Base-by-base conservation (phyloP, 1,284 basidiomycete species). In the Ustilago crameri region DNA sequence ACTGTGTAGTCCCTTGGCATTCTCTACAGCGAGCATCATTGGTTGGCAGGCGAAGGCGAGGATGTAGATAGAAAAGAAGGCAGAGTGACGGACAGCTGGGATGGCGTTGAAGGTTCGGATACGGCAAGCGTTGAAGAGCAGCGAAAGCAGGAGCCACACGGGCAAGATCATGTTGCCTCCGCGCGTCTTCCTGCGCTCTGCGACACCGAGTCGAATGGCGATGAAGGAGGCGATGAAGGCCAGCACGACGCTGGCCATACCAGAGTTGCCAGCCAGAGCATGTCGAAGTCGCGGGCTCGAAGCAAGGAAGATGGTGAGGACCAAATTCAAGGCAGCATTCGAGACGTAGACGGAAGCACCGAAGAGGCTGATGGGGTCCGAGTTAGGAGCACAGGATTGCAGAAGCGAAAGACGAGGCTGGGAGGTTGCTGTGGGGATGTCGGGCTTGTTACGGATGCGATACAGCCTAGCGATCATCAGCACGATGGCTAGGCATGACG, bases 61-160 rank as follows among this genome's bases (percentile, higher is more conserved):
- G 14, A 69, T 40, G n/a, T 60, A 68, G 42, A 76, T 26, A 38
- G 51, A 58, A 53, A 72, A 72, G 58, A 67, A 75, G 23, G 64
- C 32, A 15, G 61, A 42, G 48, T 54, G 47, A 3, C 60, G 53
- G 26, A 66, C 44, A 8, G 54, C 26, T 4, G 68, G 44, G 17
- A 77, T 56, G 2, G 49, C 55, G 32, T 63, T 56, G 50, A 68
- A 75, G 45, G 75, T 68, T 17, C 75, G 64, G 7, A 74, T 58
- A 37, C 74, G 62, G 34, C 65, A 64, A 23, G 75, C 61, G 38
- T 70, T 62, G 57, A 62, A 72, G 26, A 77, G 53, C 23, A 64
- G 44, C 7, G 61, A 40, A 8, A 41, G 17, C 26, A 77, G 64
- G n/a, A 76, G 63, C 64, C 70, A 77, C 23, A 75, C 53, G 5